Percentiles rank a stretch among this genome's conserved stretches.
phyloP scores from a whole-genome alignment of 2,329 filamentous ascomycete species.

The Verticillium longisporum region DNA sequence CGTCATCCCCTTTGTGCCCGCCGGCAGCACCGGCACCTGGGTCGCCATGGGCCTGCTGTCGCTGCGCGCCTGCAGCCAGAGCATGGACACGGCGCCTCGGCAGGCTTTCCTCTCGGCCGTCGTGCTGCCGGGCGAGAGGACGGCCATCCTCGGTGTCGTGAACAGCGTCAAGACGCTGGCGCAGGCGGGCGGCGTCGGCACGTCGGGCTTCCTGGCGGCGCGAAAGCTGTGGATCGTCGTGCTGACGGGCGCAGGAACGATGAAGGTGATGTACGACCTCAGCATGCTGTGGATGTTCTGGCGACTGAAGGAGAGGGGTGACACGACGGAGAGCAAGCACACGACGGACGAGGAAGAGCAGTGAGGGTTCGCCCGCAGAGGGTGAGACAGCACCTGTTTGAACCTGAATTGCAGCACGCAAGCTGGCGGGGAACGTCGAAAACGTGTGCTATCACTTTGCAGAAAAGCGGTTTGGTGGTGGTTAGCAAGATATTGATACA shows the following conservation, averaged over 20 bases:
- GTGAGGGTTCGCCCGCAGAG: neutral
- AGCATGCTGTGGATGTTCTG: slow-evolving; percentile 45
- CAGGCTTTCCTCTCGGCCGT: slow-evolving; percentile 63
- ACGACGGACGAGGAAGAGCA: neutral
- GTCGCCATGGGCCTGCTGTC: slow-evolving; percentile 54
- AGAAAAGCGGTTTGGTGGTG: no score
- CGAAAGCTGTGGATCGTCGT: slow-evolving; percentile 52
- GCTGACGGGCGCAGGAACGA: slow-evolving; percentile 53
- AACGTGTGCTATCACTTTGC: no score
- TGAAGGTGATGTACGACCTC: slow-evolving; percentile 58
- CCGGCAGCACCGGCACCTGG: slow-evolving; percentile 28
- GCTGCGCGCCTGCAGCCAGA: slow-evolving; percentile 53
- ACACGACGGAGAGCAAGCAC: neutral
- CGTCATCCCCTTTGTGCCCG: slow-evolving; percentile 49
- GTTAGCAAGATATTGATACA: no score
- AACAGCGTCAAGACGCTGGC: slow-evolving; percentile 61
- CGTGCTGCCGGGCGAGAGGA: slow-evolving; percentile 58
- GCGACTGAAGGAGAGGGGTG: slow-evolving; percentile 19
- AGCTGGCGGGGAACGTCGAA: no score
- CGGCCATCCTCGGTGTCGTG: slow-evolving; percentile 63
- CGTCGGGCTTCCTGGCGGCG: slow-evolving; percentile 58
- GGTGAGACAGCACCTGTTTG: no score
- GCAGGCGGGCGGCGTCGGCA: slow-evolving; percentile 53
- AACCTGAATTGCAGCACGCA: no score
- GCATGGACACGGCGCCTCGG: slow-evolving; percentile 66